These are phyloP conservation scores for Hypoxylon lenormandii DNA, from an alignment of 495 filamentous ascomycete genomes.

Conservation along the genomic window DNA sequence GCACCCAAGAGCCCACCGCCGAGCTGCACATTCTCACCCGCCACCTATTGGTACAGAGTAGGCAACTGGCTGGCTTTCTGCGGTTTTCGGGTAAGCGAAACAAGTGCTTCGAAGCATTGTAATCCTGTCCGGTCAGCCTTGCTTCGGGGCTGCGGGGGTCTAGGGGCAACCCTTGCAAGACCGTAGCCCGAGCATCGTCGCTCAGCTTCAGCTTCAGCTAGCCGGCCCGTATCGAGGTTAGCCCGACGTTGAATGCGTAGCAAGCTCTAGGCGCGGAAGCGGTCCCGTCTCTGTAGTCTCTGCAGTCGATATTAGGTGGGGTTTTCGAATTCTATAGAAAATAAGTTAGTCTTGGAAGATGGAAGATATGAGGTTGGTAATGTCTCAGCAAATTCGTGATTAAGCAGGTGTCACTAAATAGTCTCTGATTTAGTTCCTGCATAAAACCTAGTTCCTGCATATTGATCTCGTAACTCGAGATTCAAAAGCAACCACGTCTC, in stretches of 20 bases:
- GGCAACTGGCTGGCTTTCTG: neutral
- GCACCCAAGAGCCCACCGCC: slow-evolving; percentile 11
- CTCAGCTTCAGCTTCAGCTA: neutral
- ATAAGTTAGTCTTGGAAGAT: neutral
- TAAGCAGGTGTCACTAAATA: slow-evolving; percentile 1
- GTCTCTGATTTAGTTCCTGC: slow-evolving; percentile 14
- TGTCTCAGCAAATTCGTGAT: slow-evolving; percentile 9
- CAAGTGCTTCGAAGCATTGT: neutral
- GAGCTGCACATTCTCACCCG: slow-evolving; percentile 1
- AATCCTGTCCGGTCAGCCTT: slow-evolving; percentile 9
- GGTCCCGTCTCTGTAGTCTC: neutral
- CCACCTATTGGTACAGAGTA: slow-evolving; percentile 18
- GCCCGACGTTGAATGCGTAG: slow-evolving; percentile 3
- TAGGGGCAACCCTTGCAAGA: neutral
- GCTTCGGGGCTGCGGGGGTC: slow-evolving; percentile 3
- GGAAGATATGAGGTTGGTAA: neutral
- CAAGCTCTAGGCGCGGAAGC: slow-evolving; percentile 4
- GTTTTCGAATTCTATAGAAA: slow-evolving; percentile 8
- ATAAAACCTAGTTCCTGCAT: slow-evolving; percentile 13
- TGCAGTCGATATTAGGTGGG: neutral
- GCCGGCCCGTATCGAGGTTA: slow-evolving; percentile 9
- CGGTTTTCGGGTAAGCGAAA: slow-evolving; percentile 29
- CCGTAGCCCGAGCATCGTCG: slow-evolving; percentile 3
- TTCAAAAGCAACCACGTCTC: neutral
- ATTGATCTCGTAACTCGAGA: slow-evolving; percentile 4